Base-by-base conservation (phyloP, 2,329 filamentous ascomycete genomes). In the Cladorrhinum sp. region DNA sequence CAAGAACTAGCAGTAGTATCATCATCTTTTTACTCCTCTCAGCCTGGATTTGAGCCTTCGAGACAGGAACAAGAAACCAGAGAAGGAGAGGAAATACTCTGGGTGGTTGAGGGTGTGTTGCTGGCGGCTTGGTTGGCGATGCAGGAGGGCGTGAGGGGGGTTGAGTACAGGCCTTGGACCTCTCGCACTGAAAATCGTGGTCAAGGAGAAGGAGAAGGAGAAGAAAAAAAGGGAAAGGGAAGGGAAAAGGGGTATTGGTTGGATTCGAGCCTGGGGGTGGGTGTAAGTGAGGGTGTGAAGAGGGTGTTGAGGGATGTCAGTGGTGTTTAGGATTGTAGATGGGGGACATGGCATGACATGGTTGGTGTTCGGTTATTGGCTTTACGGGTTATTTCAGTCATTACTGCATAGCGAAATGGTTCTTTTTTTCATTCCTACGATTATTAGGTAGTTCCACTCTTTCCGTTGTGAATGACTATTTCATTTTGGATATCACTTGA, bases 31-130 rank as follows among this genome's bases (percentile, higher is more conserved):
- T n/a, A n/a, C 41, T 48, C 8, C 13, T 7, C 13, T 7, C 5
- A 20, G 41, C 7, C 13, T n/a, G n/a, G 54, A 29, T 0, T 16
- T 41, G 3, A 20, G 12, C n/a, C n/a, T n/a, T 2, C 23, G 32
- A 36, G 25, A 7, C 18, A 27, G n/a, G 49, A 24, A 10, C 38
- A 20, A 23, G 52, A 29, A 50, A 52, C 10, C 9, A 55, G 62
- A 29, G 55, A 59, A 12, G 64, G 64, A 3, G 64, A 62, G 27
- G 48, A 57, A 1, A 59, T 45, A 22, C 51, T 65, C 8, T 65
- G 64, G 64, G 53, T 60, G 9, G 64, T 64, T 3, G 64, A 65
- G 41, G 64, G 64, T 0, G 1, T 65, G 20, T 29, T 65, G 13
- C 24, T 65, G 0, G 62, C 59, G 0, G 22, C 57, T 3, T 65